Base-by-base conservation (phyloP, 1,139 yeast species). In the Yamadazyma dendronema region DNA sequence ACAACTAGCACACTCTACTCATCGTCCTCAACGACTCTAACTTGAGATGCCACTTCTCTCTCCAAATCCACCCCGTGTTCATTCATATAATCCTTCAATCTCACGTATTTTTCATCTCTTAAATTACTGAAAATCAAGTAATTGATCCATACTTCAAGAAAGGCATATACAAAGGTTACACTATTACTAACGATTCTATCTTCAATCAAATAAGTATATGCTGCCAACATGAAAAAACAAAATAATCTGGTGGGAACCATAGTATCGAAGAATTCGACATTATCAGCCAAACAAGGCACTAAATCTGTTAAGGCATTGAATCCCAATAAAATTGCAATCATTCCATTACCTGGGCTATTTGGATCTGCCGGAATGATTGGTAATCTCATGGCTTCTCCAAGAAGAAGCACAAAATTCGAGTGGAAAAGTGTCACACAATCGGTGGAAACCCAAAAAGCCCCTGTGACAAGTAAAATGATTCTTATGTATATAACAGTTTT, bases 131-230 rank as follows among this genome's bases (percentile, higher is more conserved):
- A 83, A 33, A 81, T 72, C 49, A 83, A 62, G 44, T 82, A 79
- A 49, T 82, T 81, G 52, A 80, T 63, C 90, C 90, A 84, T 23
- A 83, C 70, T 54, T 84, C 94, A 45, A 77, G 55, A 49, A 83
- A 81, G n/a, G 79, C 58, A 53, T 75, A 83, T 2, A 76, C 66
- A 46, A 83, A 80, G 3, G 81, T 74, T 33, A 79, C 65, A 52
- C 79, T 81, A 58, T 82, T 83, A 50, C 83, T 79, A 16, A 82
- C 38, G 26, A 64, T 60, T 12, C 71, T 57, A 37, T 69, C 66
- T 15, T 64, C 64, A 17, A 62, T 62, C 28, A 69, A 42, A 55
- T 72, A 74, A 28, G 71, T 47, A 48, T 64, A 71, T 10, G 62
- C 61, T 9, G 78, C 78, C 32, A 82, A 47, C 1, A 54, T 54